Evolutionary conservation across 2,329 filamentous ascomycete species (phyloP).

Genomic region (Knoxdaviesia capensis): DNA sequence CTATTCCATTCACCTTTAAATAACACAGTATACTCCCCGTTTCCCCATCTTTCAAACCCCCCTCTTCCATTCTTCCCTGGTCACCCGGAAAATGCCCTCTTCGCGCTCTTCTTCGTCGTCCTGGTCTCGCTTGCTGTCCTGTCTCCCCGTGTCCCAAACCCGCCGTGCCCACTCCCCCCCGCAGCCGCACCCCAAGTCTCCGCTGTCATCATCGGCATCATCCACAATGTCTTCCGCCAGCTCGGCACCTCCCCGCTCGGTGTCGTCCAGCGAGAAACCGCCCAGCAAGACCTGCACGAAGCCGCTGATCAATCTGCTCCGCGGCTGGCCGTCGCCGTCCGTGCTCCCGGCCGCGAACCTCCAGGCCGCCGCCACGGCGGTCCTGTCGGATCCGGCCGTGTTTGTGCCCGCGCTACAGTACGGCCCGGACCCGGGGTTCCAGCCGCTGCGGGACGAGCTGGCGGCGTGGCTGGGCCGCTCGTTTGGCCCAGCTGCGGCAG

Average conservation of each 20-base stretch:
- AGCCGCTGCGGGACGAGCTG: slow-evolving; percentile 46
- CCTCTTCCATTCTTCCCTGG: too few species aligned
- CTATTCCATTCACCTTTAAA: too few species aligned
- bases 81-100: too few species aligned
- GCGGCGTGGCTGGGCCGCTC: slow-evolving; percentile 42
- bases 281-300: slow-evolving; percentile 9
- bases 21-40: too few species aligned
- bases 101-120: too few species aligned
- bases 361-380: slow-evolving; percentile 34
- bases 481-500: slow-evolving; percentile 10
- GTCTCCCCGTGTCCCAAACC: too few species aligned
- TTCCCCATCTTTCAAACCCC: too few species aligned
- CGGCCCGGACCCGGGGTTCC: slow-evolving; percentile 56
- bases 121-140: too few species aligned
- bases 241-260: not conserved
- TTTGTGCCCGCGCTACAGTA: slow-evolving; percentile 52
- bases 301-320: slow-evolving; percentile 39
- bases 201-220: too few species aligned
- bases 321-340: slow-evolving; percentile 43
- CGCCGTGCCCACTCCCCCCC: too few species aligned
- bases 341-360: slow-evolving; percentile 48
- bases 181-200: too few species aligned
- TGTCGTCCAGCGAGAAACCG: not conserved
- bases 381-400: slow-evolving; percentile 38
- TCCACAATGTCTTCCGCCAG: not conserved